Base-by-base conservation (phyloP, 257 asterid genomes). In the Catharanthus roseus region DNA sequence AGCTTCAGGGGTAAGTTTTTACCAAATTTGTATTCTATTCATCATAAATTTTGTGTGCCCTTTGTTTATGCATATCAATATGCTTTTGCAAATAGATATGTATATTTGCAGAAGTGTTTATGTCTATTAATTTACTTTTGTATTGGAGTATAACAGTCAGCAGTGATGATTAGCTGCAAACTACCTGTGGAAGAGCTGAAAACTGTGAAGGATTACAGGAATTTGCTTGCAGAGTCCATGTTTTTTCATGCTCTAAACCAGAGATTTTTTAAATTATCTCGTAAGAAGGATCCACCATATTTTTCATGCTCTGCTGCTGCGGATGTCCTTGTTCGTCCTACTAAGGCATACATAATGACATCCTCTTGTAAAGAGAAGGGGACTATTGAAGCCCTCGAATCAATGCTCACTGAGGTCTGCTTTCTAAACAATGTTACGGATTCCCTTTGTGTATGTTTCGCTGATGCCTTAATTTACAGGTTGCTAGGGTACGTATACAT, bases 161-260 rank as follows among this genome's bases (percentile, higher is more conserved):
- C 98, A 62, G 98, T 92, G 79, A 92, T 92, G 98, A 80, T 92
- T 77, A 92, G 96, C 77, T 92, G 97, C 92, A 90, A 92, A 85
- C 83, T 90, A 74, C 85, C 89, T 26, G 87, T 84, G 64, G 85
- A 74, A 77, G 95, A 87, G 85, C 86, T 90, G 66, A 88, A 84
- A 78, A 85, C 91, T 3, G 93, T 90, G 88, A 88, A 85, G 83
- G 98, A 90, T 73, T 92, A 90, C 85, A 73, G 85, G 80, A 83
- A 86, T 79, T 80, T 92, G 84, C 97, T 92, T 36, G 88, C 93
- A 44, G 98, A 92, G 79, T 88, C 97, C 77, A 92, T 92, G 98
- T 92, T 92, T 77, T 92, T 92, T 67, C 97, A 88, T 78, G 98
- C 98, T 80, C 74, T 92, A 75, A 90, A 92, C 84, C 98, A 92